phyloP scores from a whole-genome alignment of 768 basidiomycete genomes.

The Guyanaporus albipodus region DNA sequence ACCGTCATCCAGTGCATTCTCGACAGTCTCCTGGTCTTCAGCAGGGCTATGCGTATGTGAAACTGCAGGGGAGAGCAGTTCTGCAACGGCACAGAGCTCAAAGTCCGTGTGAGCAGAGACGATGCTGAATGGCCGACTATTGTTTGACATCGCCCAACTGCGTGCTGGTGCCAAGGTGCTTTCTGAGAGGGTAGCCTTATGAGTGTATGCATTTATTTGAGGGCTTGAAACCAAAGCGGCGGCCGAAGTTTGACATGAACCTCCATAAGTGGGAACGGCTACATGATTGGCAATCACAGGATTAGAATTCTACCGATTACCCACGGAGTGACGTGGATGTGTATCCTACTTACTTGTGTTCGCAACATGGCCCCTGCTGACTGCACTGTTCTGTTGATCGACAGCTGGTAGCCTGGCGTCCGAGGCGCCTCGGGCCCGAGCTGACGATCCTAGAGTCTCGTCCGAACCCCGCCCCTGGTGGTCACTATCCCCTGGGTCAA shows the following conservation, averaged over 20 bases:
- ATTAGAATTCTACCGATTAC: constrained; percentile 26
- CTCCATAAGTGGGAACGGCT: constrained; percentile 22
- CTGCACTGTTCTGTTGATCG: constrained; percentile 26
- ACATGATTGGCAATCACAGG: constrained; percentile 11
- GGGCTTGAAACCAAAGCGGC: constrained; percentile 7
- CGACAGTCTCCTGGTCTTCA: constrained; percentile 24
- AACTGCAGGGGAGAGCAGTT: constrained; percentile 39
- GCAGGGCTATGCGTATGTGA: constrained; percentile 20
- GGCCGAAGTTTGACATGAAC: constrained; percentile 13
- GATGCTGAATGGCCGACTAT: constrained; percentile 36
- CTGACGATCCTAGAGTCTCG: constrained; percentile 30
- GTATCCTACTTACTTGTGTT: constrained; percentile 29
- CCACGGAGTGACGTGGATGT: constrained; percentile 14
- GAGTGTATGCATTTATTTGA: constrained; percentile 16
- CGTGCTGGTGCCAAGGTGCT: constrained; percentile 23
- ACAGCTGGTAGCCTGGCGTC: constrained; percentile 46
- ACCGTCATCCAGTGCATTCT: constrained; percentile 25
- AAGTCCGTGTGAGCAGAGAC: constrained; percentile 47
- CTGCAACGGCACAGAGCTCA: constrained; percentile 50
- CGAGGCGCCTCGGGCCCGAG: constrained; percentile 63
- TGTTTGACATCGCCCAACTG: constrained; percentile 23
- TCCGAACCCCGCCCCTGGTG: constrained; percentile 33
- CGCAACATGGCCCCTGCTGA: constrained; percentile 18
- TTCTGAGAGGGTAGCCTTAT: constrained; percentile 24
- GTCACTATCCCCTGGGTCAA: constrained; percentile 36